Conservation (phyloP, 2,329 filamentous ascomycete genomes). For the Venturia effusa region DNA sequence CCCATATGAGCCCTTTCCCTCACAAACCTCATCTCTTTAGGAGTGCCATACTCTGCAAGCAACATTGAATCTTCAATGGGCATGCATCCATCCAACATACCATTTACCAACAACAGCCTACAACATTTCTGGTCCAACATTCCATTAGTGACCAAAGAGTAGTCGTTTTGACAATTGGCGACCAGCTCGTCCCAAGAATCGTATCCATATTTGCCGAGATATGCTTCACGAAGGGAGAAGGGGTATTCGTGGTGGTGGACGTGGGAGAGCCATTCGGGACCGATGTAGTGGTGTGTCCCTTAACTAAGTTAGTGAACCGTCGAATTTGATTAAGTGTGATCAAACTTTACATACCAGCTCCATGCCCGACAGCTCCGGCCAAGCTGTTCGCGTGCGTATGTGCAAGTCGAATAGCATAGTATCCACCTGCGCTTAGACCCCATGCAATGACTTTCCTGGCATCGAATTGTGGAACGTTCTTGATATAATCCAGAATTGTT, state of each 20-base stretch:
- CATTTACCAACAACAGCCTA: slow-evolving; percentile 50
- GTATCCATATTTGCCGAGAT: slow-evolving; percentile 50
- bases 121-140: slow-evolving; percentile 46
- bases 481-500: slow-evolving; percentile 52
- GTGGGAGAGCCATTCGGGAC: slow-evolving; percentile 46
- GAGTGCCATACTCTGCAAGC: slow-evolving; percentile 51
- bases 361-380: slow-evolving; percentile 49
- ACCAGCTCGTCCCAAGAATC: slow-evolving; percentile 44
- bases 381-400: slow-evolving; percentile 51
- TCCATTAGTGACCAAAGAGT: slow-evolving; percentile 50
- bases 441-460: slow-evolving; percentile 48
- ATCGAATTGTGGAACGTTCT: slow-evolving; percentile 40
- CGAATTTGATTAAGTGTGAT: too few species aligned
- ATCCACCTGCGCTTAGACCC: slow-evolving; percentile 56
- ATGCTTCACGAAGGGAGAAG: slow-evolving; percentile 35
- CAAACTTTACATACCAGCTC: too few species aligned
- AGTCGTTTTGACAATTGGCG: slow-evolving; percentile 45
- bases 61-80: slow-evolving; percentile 58
- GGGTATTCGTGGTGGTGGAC: slow-evolving; percentile 59
- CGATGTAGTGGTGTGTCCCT: slow-evolving; percentile 52
- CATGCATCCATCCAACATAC: slow-evolving; percentile 33
- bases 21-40: slow-evolving; percentile 54
- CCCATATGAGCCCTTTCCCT: slow-evolving; percentile 54
- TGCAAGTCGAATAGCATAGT: slow-evolving; percentile 57
- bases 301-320: too few species aligned